These are phyloP conservation scores for Hortaea werneckii DNA, from an alignment of 2,329 filamentous ascomycete genomes.

Conservation along the genomic window DNA sequence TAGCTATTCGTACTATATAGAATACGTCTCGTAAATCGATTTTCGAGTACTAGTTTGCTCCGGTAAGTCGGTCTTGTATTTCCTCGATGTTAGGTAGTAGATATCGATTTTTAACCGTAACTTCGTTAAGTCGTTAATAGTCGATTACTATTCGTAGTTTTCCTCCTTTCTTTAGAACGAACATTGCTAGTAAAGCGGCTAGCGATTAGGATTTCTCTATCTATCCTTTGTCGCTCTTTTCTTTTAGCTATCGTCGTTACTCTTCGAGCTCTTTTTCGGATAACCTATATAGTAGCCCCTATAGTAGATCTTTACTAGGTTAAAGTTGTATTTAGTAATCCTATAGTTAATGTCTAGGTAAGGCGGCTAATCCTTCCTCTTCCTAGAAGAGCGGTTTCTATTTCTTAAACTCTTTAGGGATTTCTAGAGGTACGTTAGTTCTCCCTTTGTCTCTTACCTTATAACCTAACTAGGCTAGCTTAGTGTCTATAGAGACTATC, in stretches of 20 bases:
- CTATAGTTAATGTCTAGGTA: slow-evolving; percentile 9
- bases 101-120: slow-evolving; percentile 21
- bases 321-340: slow-evolving; percentile 8
- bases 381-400: slow-evolving; percentile 10
- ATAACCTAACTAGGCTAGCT: neutral
- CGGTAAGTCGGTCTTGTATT: slow-evolving; percentile 10
- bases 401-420: slow-evolving; percentile 8
- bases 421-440: neutral
- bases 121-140: slow-evolving; percentile 18
- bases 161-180: slow-evolving; percentile 16
- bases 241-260: slow-evolving; percentile 2
- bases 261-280: slow-evolving; percentile 6
- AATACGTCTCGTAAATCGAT: slow-evolving; percentile 17
- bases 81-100: slow-evolving; percentile 16
- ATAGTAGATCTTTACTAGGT: slow-evolving; percentile 6
- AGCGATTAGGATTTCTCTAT: slow-evolving; percentile 5
- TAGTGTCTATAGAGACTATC: neutral
- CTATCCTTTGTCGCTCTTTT: slow-evolving; percentile 3
- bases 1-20: slow-evolving; percentile 16
- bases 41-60: slow-evolving; percentile 12
- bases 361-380: slow-evolving; percentile 6
- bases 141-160: slow-evolving; percentile 13
- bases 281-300: slow-evolving; percentile 5
- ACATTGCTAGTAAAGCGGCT: slow-evolving; percentile 10
- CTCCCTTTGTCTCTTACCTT: neutral